phyloP scores from a whole-genome alignment of 352 stramenopile species.

The Pythium sp. region DNA sequence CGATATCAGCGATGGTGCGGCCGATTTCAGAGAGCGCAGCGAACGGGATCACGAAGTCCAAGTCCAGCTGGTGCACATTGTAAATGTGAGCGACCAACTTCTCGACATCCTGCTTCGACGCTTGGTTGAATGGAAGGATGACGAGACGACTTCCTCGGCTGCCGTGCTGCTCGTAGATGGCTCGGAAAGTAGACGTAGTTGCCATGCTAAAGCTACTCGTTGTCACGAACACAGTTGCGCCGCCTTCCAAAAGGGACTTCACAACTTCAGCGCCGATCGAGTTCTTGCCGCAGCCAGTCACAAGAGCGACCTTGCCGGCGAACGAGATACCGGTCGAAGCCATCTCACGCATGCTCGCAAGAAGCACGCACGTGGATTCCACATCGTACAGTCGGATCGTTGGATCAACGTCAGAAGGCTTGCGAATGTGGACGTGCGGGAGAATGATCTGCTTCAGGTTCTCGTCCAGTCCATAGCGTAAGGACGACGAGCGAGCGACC shows the following conservation, averaged over 20 bases:
- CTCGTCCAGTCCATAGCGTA: constrained; percentile 52
- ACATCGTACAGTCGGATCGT: constrained; percentile 83
- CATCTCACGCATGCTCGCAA: constrained; percentile 86
- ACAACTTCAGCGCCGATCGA: constrained; percentile 86
- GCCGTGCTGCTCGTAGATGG: constrained; percentile 85
- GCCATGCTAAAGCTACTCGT: constrained; percentile 73
- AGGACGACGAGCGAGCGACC: constrained; percentile 30
- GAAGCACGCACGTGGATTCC: constrained; percentile 70
- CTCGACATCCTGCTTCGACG: constrained; percentile 73
- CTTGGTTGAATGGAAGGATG: constrained; percentile 85
- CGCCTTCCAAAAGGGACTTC: constrained; percentile 81
- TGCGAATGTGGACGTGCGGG: constrained; percentile 76
- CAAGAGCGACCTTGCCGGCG: constrained; percentile 76
- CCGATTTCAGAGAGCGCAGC: constrained; percentile 79
- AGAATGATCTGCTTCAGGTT: constrained; percentile 68
- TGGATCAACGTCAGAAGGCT: constrained; percentile 67
- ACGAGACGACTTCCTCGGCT: constrained; percentile 76
- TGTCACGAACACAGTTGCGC: constrained; percentile 82
- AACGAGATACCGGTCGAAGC: constrained; percentile 83
- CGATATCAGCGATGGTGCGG: constrained; percentile 76
- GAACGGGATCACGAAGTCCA: constrained; percentile 89
- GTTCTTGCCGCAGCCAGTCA: constrained; percentile 82
- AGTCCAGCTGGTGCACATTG: constrained; percentile 70
- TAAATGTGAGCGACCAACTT: constrained; percentile 81
- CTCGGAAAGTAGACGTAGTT: constrained; percentile 60